These are phyloP conservation scores for Colletotrichum cordylinicola DNA, from an alignment of 2,329 filamentous ascomycete genomes.

Conservation along the genomic window DNA sequence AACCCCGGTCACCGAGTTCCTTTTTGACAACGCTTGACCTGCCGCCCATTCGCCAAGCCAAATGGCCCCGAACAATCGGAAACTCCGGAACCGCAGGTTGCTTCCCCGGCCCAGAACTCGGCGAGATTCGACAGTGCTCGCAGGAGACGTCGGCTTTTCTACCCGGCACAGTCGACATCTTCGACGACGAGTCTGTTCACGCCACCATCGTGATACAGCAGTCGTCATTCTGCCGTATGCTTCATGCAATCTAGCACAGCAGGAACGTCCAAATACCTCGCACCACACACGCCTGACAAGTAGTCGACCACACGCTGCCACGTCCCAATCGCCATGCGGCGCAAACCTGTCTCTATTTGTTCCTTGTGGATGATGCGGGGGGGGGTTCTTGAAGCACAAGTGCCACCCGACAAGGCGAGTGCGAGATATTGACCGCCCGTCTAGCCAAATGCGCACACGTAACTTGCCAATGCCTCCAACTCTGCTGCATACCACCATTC, in stretches of 20 bases:
- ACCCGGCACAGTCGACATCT: constrained; percentile 4
- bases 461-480: not conserved
- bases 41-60: constrained; percentile 1
- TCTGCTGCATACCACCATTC: not conserved
- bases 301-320: not conserved
- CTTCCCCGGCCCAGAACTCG: constrained; percentile 19
- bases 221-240: not conserved
- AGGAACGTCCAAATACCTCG: not conserved
- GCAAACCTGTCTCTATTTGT: not conserved
- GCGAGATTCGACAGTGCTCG: not conserved
- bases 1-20: constrained; percentile 7
- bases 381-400: not conserved
- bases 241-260: not conserved
- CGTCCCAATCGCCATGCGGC: not conserved
- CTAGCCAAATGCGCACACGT: not conserved
- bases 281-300: not conserved
- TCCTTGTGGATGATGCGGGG: not conserved
- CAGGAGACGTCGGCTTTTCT: constrained; percentile 6
- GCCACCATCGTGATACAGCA: not conserved
- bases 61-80: constrained; percentile 17
- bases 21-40: constrained; percentile 3
- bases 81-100: constrained; percentile 2
- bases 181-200: not conserved
- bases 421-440: not conserved
- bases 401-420: not conserved